These are phyloP conservation scores for Geosiphon pyriformis DNA, from an alignment of 192 early-diverging fungal species.

Conservation along the genomic window DNA sequence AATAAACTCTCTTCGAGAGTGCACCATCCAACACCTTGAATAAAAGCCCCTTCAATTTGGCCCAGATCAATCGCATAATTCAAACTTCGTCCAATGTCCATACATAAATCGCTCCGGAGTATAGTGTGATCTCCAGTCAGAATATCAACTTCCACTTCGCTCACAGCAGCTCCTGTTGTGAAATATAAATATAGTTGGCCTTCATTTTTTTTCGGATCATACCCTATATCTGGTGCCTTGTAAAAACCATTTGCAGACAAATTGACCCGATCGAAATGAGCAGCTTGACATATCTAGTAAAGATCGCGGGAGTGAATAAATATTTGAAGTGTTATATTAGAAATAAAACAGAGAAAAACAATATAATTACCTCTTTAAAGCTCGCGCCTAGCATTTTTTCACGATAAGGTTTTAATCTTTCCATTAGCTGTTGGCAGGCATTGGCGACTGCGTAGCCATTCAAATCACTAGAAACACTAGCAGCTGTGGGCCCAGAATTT, in stretches of 20 bases:
- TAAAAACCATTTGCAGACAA: constrained; percentile 83
- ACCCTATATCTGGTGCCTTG: constrained; percentile 72
- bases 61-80: constrained; percentile 87
- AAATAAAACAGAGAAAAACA: neutral
- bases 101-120: constrained; percentile 66
- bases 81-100: constrained; percentile 81
- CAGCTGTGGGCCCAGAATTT: constrained; percentile 77
- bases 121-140: constrained; percentile 78
- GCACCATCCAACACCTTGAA: constrained; percentile 79
- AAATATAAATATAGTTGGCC: constrained; percentile 78
- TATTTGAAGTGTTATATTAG: constrained; percentile 2
- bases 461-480: constrained; percentile 71
- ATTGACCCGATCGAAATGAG: constrained; percentile 75
- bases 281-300: constrained; percentile 53
- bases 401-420: constrained; percentile 66
- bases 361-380: constrained; percentile 43
- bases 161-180: constrained; percentile 73
- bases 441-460: constrained; percentile 79
- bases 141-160: constrained; percentile 81
- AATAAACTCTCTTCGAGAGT: constrained; percentile 80
- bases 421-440: constrained; percentile 68
- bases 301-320: too few relatives aligned
- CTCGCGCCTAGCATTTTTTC: constrained; percentile 48
- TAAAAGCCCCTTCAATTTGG: constrained; percentile 86
- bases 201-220: constrained; percentile 63